Base-by-base conservation (phyloP, 1,139 yeast genomes). In the Kodamaea arcana region DNA sequence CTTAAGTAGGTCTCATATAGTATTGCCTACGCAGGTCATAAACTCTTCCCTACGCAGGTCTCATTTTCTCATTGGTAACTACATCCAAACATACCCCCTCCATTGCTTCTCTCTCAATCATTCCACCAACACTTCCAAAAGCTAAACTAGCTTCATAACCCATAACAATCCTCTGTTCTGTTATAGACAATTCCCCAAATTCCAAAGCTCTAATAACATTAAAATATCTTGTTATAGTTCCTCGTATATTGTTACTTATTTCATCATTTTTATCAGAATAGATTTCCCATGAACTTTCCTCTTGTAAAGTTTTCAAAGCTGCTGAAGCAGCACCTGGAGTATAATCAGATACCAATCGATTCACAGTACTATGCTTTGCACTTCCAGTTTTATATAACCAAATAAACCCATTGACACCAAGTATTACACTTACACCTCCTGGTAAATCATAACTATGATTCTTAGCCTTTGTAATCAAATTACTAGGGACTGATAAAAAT, bases 211-310 rank as follows among this genome's bases (percentile, higher is more conserved):
- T 76, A 36, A 92, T 69, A 43, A 94, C 90, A 58, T 88, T 88
- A 34, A 82, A 76, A 56, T 94, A 92, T 40, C 97, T 70, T 8
- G 94, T 75, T 30, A 94, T 90, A 16, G 88, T 83, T 42, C 75
- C 78, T 46, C 94, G 73, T 7, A 79, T 70, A 15, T 75, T 66
- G 13, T 66, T 60, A 4, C 84, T 62, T 15, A 94, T 82, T 17
- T 62, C 53, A 44, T 90, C 97, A 54, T 94, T 94, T 41, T 76
- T 74, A 58, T 94, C 98, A 36, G 94, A 83, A 60, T 94, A 94
- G 34, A 94, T 92, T 52, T 90, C 95, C 90, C 94, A 81, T 2
- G 96, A 84, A 31, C 95, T 83, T 52, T 88, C 95, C 54, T 92
- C 97, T 54, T 94, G 97, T 32, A 92, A 63, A 47, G 94, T 71